A percentile compares a stretch with the other conserved stretches of the same genome.
Conservation (phyloP, 495 filamentous ascomycete genomes). For the Elaphomyces granulatus region DNA sequence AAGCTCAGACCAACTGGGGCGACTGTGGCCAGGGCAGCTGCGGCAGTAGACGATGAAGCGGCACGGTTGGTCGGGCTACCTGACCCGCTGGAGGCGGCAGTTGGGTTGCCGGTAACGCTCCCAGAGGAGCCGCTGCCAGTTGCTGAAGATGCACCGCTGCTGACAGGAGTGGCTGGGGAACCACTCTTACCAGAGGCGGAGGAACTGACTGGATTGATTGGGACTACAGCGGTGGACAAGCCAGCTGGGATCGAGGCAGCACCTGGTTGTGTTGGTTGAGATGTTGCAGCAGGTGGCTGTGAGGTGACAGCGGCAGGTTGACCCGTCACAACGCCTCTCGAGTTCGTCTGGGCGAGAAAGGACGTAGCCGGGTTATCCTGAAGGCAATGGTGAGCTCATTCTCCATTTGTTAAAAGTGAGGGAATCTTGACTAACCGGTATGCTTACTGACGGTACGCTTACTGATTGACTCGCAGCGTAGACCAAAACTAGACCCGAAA, state of each 20-base stretch:
- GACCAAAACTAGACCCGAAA: constrained; percentile 28
- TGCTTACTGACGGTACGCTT: too few species aligned
- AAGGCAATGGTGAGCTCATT: neutral
- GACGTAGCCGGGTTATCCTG: constrained; percentile 29
- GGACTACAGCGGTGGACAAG: constrained; percentile 13
- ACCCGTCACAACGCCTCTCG: constrained; percentile 42
- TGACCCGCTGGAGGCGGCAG: constrained; percentile 11
- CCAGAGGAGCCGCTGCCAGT: constrained; percentile 12
- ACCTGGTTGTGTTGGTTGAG: constrained; percentile 26
- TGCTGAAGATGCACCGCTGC: constrained; percentile 7
- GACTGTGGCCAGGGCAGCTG: constrained; percentile 21
- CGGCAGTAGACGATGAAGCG: constrained; percentile 13
- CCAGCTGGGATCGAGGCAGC: constrained; percentile 38
- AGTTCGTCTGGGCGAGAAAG: constrained; percentile 38
- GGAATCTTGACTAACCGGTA: too few species aligned
- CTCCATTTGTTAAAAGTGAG: too few species aligned
- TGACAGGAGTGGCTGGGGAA: constrained; percentile 1
- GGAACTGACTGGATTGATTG: constrained; percentile 2
- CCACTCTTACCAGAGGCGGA: constrained; percentile 10
- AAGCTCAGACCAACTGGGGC: constrained; percentile 25
- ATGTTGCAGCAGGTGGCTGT: constrained; percentile 25
- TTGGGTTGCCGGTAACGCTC: constrained; percentile 6
- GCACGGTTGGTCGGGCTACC: constrained; percentile 13
- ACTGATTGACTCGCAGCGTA: too few species aligned
- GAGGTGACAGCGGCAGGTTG: constrained; percentile 22